These are phyloP conservation scores for Pseudomonodictys pantanalensis DNA, from an alignment of 495 filamentous ascomycete genomes.

Conservation along the genomic window DNA sequence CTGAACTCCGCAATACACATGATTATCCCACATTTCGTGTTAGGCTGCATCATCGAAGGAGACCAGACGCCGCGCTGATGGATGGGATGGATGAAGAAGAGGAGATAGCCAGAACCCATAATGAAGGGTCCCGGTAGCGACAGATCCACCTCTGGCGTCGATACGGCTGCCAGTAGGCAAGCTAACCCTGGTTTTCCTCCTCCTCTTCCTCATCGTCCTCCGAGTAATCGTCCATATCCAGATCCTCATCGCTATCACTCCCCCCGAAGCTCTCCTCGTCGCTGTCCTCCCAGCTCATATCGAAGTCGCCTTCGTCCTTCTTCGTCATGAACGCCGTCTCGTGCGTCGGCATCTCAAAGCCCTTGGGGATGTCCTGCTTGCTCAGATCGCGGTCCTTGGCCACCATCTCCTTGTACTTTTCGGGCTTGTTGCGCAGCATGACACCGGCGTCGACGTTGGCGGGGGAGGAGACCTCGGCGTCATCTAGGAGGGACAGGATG, in stretches of 20 bases:
- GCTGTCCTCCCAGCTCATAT: conserved; percentile 34
- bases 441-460: conserved; percentile 94
- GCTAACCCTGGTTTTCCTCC: conserved; percentile 38
- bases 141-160: too few relatives aligned
- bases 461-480: conserved; percentile 86
- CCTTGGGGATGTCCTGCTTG: conserved; percentile 74
- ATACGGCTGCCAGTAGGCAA: too few relatives aligned
- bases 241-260: conserved; percentile 52
- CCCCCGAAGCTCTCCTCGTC: conserved; percentile 49
- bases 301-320: conserved; percentile 69
- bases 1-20: conserved; percentile 1
- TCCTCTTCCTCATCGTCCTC: conserved; percentile 36
- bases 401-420: conserved; percentile 66
- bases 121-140: neutral
- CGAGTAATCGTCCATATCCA: conserved; percentile 35
- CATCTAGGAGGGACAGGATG: conserved; percentile 88
- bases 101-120: neutral
- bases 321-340: conserved; percentile 61
- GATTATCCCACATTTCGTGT: too few relatives aligned
- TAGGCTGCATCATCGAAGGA: neutral
- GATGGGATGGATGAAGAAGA: neutral
- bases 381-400: conserved; percentile 66
- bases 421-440: conserved; percentile 70
- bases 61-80: conserved; percentile 26
- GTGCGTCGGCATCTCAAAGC: conserved; percentile 77